These are phyloP conservation scores for Heliamphora exappendiculata DNA, from an alignment of 148 eudicot species.

Conservation along the genomic window DNA sequence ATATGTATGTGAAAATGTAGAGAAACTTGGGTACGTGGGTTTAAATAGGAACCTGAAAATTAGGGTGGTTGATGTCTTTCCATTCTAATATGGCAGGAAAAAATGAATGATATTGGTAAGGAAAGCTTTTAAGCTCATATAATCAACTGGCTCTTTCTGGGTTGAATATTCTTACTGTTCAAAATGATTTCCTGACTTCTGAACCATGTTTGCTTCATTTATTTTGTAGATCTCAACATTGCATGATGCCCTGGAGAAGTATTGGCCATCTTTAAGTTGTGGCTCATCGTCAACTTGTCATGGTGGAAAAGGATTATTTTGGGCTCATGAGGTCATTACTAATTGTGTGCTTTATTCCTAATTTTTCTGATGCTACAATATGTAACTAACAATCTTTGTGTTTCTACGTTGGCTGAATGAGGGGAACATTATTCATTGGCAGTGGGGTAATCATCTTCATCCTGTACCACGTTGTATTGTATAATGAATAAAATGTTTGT, in stretches of 20 bases:
- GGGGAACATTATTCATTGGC: constrained; percentile 19
- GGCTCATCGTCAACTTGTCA: constrained; percentile 58
- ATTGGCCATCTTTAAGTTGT: constrained; percentile 94
- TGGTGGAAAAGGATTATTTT: constrained; percentile 71
- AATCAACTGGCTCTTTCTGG: neutral
- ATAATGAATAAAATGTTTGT: neutral
- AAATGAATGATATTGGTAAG: neutral
- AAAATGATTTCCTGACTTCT: neutral
- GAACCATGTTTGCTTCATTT: constrained; percentile 4
- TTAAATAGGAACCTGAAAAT: neutral
- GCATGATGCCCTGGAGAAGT: constrained; percentile 41
- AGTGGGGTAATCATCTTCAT: constrained; percentile 88
- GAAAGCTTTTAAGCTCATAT: neutral
- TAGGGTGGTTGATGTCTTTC: neutral
- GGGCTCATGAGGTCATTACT: constrained; percentile 84
- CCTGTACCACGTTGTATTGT: constrained; percentile 7
- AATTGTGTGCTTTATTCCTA: constrained; percentile 8
- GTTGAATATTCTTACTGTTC: neutral
- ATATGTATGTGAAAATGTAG: neutral
- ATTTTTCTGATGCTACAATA: constrained; percentile 8
- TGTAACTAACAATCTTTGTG: constrained; percentile 40
- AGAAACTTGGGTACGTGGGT: neutral
- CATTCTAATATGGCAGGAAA: neutral
- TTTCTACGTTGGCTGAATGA: constrained; percentile 35
- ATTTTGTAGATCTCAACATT: constrained; percentile 60